Evolutionary conservation across 495 filamentous ascomycete species (phyloP).

Genomic region (Penicillium ucsense): DNA sequence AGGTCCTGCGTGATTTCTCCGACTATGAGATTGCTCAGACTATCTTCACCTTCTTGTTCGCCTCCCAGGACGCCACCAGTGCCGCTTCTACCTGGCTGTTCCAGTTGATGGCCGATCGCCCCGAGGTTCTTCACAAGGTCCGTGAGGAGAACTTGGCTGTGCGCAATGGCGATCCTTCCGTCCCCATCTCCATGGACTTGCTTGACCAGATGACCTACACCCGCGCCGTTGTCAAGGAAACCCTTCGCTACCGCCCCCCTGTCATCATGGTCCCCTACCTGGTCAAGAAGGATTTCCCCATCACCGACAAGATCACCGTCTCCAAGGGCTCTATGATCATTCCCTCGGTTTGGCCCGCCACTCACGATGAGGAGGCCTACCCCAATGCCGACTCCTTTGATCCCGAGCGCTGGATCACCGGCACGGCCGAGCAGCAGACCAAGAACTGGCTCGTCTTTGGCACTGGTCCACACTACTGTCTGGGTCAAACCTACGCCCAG

Average conservation of each 20-base stretch:
- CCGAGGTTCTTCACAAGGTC: constrained; percentile 80
- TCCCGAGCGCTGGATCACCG: constrained; percentile 87
- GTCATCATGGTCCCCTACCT: constrained; percentile 97
- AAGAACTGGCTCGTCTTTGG: constrained; percentile 99
- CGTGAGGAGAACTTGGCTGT: constrained; percentile 81
- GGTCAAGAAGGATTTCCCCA: constrained; percentile 90
- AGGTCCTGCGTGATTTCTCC: constrained; percentile 75
- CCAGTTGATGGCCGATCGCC: constrained; percentile 88
- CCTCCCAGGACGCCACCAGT: constrained; percentile 92
- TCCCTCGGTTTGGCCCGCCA: constrained; percentile 78
- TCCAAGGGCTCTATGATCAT: constrained; percentile 94
- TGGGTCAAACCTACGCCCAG: constrained; percentile 91
- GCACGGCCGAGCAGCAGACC: constrained; percentile 78
- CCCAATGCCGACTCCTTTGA: constrained; percentile 75
- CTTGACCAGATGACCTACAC: constrained; percentile 86
- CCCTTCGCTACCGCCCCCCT: constrained; percentile 88
- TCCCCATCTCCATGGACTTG: constrained; percentile 66
- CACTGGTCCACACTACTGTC: constrained; percentile 91
- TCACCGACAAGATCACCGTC: constrained; percentile 78
- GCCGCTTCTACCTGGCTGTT: constrained; percentile 91
- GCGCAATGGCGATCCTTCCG: constrained; percentile 66
- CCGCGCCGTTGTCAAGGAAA: constrained; percentile 86
- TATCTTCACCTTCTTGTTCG: constrained; percentile 95
- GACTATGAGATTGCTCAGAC: constrained; percentile 93
- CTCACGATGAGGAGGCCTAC: constrained; percentile 91